These are phyloP conservation scores for Bretziella fagacearum DNA, from an alignment of 2,329 filamentous ascomycete genomes.

Conservation along the genomic window DNA sequence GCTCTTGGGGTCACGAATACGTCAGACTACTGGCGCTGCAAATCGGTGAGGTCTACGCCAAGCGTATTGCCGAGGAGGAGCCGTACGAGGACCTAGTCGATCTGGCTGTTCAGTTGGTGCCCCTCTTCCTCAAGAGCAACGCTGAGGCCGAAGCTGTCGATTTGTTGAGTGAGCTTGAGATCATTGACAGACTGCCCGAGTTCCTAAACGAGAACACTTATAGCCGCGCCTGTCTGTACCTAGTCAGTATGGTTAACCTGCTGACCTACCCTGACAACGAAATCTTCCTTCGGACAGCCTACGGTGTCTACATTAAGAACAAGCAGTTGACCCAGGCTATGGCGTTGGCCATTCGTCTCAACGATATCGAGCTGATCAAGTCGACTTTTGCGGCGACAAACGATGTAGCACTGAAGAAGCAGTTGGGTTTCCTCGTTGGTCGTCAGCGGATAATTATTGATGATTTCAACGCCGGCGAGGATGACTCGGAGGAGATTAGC, in stretches of 20 bases:
- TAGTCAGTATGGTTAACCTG: constrained; percentile 97
- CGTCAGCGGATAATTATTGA: constrained; percentile 80
- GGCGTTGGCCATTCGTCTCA: constrained; percentile 80
- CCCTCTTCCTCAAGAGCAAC: constrained; percentile 92
- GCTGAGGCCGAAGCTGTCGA: constrained; percentile 97
- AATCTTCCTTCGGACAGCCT: constrained; percentile 80
- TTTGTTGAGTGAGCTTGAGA: constrained; percentile 90
- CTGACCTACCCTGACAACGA: constrained; percentile 97
- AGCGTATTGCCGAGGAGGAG: constrained; percentile 71
- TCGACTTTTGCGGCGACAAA: constrained; percentile 64
- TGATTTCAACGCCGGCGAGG: constrained; percentile 41
- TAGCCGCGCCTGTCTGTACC: constrained; percentile 83
- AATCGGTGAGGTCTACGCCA: constrained; percentile 86
- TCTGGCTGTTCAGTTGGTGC: constrained; percentile 68
- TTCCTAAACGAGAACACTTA: constrained; percentile 93
- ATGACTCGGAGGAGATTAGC: constrained; percentile 56
- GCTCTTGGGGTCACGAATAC: constrained; percentile 97
- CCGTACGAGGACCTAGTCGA: constrained; percentile 69
- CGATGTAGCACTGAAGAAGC: constrained; percentile 73
- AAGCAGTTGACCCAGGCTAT: constrained; percentile 88
- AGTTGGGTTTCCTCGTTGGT: constrained; percentile 83
- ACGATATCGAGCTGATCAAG: constrained; percentile 69
- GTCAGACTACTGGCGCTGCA: constrained; percentile 88
- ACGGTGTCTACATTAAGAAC: constrained; percentile 85
- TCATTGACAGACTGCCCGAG: constrained; percentile 78